A percentile compares a stretch with the other conserved stretches of the same genome.
Evolutionary conservation across 306 rosid genomes (phyloP).

Genomic region (Senna siamea): DNA sequence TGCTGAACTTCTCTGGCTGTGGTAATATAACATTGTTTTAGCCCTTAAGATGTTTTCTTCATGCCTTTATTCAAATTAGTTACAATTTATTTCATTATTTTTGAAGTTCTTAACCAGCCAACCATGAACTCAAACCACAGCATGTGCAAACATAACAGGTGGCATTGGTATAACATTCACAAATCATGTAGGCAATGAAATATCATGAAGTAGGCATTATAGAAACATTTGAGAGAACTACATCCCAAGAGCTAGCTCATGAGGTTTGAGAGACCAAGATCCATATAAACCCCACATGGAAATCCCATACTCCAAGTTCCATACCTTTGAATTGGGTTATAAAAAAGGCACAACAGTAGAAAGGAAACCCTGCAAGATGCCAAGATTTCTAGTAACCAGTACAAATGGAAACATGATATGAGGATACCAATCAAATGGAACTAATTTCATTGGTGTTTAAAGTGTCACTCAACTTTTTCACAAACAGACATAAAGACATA

Average conservation of each 20-base stretch:
- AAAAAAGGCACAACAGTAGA: neutral
- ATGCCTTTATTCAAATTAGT: slow-evolving; percentile 16
- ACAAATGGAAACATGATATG: slow-evolving; percentile 15
- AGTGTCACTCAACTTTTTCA: slow-evolving; percentile 15
- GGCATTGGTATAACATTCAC: neutral
- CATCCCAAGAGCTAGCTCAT: neutral
- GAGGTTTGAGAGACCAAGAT: neutral
- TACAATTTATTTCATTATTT: slow-evolving; percentile 13
- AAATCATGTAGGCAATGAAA: neutral
- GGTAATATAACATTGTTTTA: slow-evolving; percentile 59
- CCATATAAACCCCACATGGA: neutral
- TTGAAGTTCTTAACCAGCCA: slow-evolving; percentile 11
- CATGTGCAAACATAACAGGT: neutral
- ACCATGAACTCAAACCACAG: slow-evolving; percentile 6
- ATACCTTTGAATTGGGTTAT: neutral
- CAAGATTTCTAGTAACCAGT: neutral
- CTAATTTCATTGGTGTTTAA: neutral
- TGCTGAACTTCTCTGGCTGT: slow-evolving; percentile 90
- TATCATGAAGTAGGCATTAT: neutral
- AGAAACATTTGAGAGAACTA: neutral
- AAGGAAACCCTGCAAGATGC: neutral
- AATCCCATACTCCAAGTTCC: too few relatives aligned
- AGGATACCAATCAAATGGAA: slow-evolving; percentile 4
- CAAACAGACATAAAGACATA: neutral
- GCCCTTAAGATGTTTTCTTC: slow-evolving; percentile 19